Base-by-base conservation (phyloP, 768 basidiomycete genomes). In the Podaxis rugospora region DNA sequence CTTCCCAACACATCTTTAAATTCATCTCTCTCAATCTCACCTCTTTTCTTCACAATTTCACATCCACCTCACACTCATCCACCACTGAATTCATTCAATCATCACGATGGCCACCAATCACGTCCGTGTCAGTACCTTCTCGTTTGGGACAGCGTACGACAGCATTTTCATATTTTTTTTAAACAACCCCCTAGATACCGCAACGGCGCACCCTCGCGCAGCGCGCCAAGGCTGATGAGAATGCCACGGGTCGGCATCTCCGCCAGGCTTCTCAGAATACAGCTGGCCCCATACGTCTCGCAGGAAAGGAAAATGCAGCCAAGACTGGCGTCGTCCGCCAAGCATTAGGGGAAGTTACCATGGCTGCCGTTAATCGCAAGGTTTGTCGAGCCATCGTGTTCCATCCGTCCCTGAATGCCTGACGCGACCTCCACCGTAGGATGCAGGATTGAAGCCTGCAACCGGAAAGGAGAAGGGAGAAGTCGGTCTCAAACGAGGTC, bases 281-380 rank as follows among this genome's bases (percentile, higher is more conserved):
- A 37, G 66, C 76, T 53, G 83, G 80, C 46, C 74, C 83, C 47
- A 76, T 81, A 59, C 84, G 87, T 55, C 75, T 82, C 65, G 67
- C 80, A 51, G 72, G 78, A 35, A 81, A 82, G 69, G 79, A 82
- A 60, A 76, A 75, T 63, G 72, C 67, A 37, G 73, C 78, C 65
- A 93, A 92, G 79, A 80, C 76, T 46, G 59, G 53, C 35, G 75
- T 79, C 21, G 84, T 86, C 70, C 83, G 93, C 65, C 80, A 88
- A 35, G 92, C 87, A 42, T 80, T 95, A 53, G 84, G 86, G 61
- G 93, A 94, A 75, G 92, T 95, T 64, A 89, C 89, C 49, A 87
- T 83, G 54, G 83, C 83, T 63, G 86, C 88, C 59, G 83, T 91
- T 55, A 92, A 91, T 72, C 84, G 86, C 71, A 92, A 89, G 78